These are phyloP conservation scores for Metschnikowia similis DNA, from an alignment of 805 yeast genomes.

Conservation along the genomic window DNA sequence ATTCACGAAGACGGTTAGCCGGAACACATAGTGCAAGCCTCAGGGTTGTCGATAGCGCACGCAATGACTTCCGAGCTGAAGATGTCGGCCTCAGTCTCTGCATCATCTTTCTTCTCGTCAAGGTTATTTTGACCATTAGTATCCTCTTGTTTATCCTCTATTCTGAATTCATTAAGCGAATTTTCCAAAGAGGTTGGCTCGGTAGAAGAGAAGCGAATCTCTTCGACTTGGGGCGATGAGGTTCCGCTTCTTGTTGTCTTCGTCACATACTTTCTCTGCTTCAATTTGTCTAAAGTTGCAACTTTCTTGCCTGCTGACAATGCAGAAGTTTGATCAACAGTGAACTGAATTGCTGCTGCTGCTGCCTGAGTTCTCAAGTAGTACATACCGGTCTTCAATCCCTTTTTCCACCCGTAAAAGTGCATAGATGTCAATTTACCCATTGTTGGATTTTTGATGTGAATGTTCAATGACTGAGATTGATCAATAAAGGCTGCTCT, in stretches of 20 bases:
- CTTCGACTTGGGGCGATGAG: constrained; percentile 18
- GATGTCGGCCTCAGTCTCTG: constrained; percentile 62
- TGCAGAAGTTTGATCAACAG: constrained; percentile 44
- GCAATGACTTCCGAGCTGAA: constrained; percentile 92
- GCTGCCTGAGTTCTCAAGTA: constrained; percentile 97
- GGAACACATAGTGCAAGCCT: constrained; percentile 98
- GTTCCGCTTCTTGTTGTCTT: constrained; percentile 19
- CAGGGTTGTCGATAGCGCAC: constrained; percentile 95
- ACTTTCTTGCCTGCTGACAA: constrained; percentile 35
- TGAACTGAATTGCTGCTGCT: constrained; percentile 89
- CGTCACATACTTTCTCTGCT: constrained; percentile 35
- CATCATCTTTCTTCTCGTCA: constrained; percentile 14
- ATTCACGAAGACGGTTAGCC: constrained; percentile 47
- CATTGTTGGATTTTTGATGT: constrained; percentile 87
- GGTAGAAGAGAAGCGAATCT: constrained; percentile 27
- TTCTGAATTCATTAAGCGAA: constrained; percentile 44
- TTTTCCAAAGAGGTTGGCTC: constrained; percentile 42
- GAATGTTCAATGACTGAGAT: constrained; percentile 89
- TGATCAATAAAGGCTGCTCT: constrained; percentile 83
- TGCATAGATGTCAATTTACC: constrained; percentile 97
- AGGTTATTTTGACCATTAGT: not conserved
- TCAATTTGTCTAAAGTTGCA: constrained; percentile 37
- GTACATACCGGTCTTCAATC: constrained; percentile 98
- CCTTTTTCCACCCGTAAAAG: constrained; percentile 98
- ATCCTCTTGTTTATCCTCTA: constrained; percentile 21